Conservation (phyloP, 2,329 filamentous ascomycete species). For the Periconia macrospinosa region DNA sequence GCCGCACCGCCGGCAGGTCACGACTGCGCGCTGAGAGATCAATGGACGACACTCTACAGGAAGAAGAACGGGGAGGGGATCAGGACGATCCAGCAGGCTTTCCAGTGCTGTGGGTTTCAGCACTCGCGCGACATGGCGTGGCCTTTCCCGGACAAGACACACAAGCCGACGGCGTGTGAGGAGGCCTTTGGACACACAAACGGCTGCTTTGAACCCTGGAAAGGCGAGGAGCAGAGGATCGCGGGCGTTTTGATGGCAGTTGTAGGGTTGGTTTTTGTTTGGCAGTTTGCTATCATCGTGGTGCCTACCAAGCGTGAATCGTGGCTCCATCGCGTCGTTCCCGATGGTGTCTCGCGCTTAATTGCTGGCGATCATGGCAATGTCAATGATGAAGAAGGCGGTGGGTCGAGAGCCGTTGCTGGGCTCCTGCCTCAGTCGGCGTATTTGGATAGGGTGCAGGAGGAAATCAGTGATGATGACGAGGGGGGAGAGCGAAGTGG, state of each 20-base stretch:
- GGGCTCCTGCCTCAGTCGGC: constrained; percentile 27
- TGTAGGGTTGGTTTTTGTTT: constrained; percentile 36
- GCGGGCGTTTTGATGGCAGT: constrained; percentile 60
- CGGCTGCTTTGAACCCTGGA: constrained; percentile 61
- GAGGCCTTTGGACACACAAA: constrained; percentile 49
- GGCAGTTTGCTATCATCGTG: constrained; percentile 38
- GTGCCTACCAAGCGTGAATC: constrained; percentile 33
- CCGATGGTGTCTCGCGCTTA: constrained; percentile 35
- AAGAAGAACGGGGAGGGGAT: constrained; percentile 56
- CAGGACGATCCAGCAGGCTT: constrained; percentile 64
- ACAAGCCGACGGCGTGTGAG: constrained; percentile 46
- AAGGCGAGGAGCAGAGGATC: constrained; percentile 54
- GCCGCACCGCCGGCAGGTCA: constrained; percentile 42
- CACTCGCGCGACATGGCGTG: constrained; percentile 60
- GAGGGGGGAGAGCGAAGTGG: constrained; percentile 11
- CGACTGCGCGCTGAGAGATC: constrained; percentile 58
- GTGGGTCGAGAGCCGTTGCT: constrained; percentile 29
- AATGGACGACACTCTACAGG: constrained; percentile 60
- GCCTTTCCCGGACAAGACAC: constrained; percentile 56
- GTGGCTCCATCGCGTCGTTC: constrained; percentile 34
- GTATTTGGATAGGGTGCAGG: constrained; percentile 35
- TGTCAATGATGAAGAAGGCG: constrained; percentile 24
- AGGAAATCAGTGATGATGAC: constrained; percentile 21
- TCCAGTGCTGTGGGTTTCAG: constrained; percentile 68
- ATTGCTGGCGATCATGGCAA: constrained; percentile 18